Percentiles rank a stretch among this genome's conserved stretches.
Evolutionary conservation across 2,329 filamentous ascomycete species (phyloP).

Genomic region (Neurospora sp.): DNA sequence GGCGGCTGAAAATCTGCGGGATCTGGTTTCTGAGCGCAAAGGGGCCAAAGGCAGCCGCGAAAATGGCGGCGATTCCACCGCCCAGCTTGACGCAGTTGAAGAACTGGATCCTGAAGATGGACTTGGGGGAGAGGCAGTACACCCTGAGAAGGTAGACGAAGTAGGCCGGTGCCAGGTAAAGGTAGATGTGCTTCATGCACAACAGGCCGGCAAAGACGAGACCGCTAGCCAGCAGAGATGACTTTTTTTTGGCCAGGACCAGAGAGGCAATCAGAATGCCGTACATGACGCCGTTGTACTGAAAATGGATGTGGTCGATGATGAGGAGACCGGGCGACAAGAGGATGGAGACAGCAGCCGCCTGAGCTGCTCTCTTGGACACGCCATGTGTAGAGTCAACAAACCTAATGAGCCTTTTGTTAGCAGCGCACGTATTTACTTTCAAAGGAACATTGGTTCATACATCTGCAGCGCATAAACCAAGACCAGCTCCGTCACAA

Average conservation of each 20-base stretch:
- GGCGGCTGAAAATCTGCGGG: constrained; percentile 67
- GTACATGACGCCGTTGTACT: constrained; percentile 97
- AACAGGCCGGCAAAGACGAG: constrained; percentile 75
- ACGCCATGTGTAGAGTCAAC: constrained; percentile 58
- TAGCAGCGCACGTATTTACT: neutral
- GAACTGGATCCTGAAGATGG: constrained; percentile 65
- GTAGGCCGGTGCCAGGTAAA: constrained; percentile 92
- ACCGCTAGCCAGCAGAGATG: constrained; percentile 68
- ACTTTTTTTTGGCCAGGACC: constrained; percentile 66
- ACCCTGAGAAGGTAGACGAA: constrained; percentile 85
- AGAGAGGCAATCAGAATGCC: constrained; percentile 81
- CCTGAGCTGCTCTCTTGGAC: constrained; percentile 70
- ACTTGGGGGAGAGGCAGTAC: constrained; percentile 76
- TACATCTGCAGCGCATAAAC: constrained; percentile 73
- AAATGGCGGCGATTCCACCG: constrained; percentile 57
- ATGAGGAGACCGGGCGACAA: constrained; percentile 89
- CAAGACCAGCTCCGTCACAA: constrained; percentile 74
- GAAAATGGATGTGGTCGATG: constrained; percentile 97
- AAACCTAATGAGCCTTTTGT: constrained; percentile 41
- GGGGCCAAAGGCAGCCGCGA: constrained; percentile 78
- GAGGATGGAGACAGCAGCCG: constrained; percentile 77
- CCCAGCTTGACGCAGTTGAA: constrained; percentile 79
- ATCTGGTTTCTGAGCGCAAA: constrained; percentile 77
- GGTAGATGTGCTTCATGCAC: constrained; percentile 96
- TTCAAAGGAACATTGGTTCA: neutral